A percentile compares a stretch with the other conserved stretches of the same genome.
phyloP scores from a whole-genome alignment of 2,329 filamentous ascomycete species.

The Emmonsiellopsis sp. region DNA sequence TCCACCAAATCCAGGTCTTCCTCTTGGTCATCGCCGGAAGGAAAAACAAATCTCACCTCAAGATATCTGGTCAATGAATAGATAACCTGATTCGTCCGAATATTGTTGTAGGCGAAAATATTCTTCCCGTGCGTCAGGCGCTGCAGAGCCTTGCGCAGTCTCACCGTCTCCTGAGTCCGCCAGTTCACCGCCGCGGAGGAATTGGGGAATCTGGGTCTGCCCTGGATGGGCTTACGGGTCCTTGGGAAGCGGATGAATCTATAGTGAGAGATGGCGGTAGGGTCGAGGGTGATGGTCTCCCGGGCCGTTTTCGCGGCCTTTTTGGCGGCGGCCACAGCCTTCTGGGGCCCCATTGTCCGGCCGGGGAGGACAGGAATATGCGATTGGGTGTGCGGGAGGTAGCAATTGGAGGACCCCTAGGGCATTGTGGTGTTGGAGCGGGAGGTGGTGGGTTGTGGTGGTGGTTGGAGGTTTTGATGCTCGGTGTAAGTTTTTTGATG shows the following conservation, averaged over 20 bases:
- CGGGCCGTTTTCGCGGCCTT: background rate
- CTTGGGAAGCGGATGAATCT: constrained; percentile 11
- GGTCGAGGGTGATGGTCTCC: constrained; percentile 10
- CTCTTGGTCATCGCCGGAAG: background rate
- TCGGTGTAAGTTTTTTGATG: no score
- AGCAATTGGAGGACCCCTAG: background rate
- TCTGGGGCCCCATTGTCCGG: no score
- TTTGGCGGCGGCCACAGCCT: background rate
- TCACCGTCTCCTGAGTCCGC: constrained; percentile 27
- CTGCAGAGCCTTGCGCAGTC: constrained; percentile 38
- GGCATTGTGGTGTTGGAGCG: background rate
- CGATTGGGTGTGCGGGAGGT: background rate
- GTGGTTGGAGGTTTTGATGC: no score
- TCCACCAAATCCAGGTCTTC: background rate
- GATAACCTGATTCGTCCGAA: constrained; percentile 55
- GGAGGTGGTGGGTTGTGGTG: background rate
- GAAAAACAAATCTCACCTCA: constrained; percentile 35
- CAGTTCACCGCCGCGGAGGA: constrained; percentile 37
- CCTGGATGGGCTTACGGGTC: constrained; percentile 29
- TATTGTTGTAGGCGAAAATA: constrained; percentile 55
- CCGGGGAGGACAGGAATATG: background rate
- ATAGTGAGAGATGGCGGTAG: constrained; percentile 8
- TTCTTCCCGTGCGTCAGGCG: constrained; percentile 45
- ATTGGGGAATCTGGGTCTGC: constrained; percentile 26
- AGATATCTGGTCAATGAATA: constrained; percentile 52